Base-by-base conservation (phyloP, 176 grass and related monocot genomes). In the Aegilops tauschii region DNA sequence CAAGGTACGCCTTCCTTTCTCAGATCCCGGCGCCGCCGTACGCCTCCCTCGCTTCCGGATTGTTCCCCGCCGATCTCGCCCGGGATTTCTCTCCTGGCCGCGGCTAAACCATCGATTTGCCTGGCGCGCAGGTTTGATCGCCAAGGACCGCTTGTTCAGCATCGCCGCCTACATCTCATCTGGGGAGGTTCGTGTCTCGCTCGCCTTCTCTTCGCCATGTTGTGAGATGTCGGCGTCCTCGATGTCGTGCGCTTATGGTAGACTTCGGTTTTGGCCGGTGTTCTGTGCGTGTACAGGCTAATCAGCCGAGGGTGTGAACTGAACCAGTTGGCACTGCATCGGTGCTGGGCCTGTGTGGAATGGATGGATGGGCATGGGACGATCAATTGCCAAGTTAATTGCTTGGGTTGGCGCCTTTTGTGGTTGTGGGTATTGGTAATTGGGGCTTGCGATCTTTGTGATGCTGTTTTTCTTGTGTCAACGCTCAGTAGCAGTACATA, bases 91-190 rank as follows among this genome's bases (percentile, higher is more conserved):
- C 70, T 73, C 25, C 5, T n/a, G 42, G 3, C 28, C 12, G 79
- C 18, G 44, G 69, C 75, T 85, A 65, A 79, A 30, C 74, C 31
- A 80, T 21, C 7, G 44, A 27, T 58, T 29, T 64, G 39, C 8
- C 18, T 52, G 6, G 8, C 30, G 40, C 50, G 77, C 77, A 93
- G 91, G 93, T 82, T 81, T 85, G 77, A 32, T 95, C 8, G 79
- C 87, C 44, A 90, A 91, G 89, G 94, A 91, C 29, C 90, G 89
- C 80, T 81, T 66, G 28, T 93, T 96, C 79, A 96, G 40, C 80
- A 88, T 96, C 63, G 80, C 87, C 25, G 61, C 89, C 61, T 96
- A 91, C 92, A 93, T 89, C 77, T 87, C 89, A 39, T 88, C 84
- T 14, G 84, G 86, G 74, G 72, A 82, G 78, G 94, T 95, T 61